These are phyloP conservation scores for Aspergillus steynii DNA, from an alignment of 495 filamentous ascomycete species.

Conservation along the genomic window DNA sequence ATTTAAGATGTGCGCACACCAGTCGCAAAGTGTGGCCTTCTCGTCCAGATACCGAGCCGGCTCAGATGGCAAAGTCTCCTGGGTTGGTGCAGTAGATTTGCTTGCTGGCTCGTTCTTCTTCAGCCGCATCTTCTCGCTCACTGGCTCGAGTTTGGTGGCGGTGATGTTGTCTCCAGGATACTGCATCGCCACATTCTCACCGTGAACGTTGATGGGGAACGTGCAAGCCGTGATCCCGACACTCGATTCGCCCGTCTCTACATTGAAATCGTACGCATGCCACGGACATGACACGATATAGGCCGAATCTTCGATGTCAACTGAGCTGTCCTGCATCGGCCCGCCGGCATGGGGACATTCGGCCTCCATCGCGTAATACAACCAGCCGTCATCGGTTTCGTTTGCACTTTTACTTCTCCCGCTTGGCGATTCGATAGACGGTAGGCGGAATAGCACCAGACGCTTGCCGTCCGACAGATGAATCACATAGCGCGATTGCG, in stretches of 20 bases:
- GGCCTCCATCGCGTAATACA: constrained; percentile 55
- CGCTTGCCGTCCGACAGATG: constrained; percentile 52
- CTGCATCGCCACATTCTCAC: constrained; percentile 35
- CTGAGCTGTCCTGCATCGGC: constrained; percentile 49
- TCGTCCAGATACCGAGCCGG: constrained; percentile 40
- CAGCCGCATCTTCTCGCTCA: constrained; percentile 52
- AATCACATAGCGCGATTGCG: constrained; percentile 49
- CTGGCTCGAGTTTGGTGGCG: constrained; percentile 41
- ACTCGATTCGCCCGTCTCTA: constrained; percentile 56
- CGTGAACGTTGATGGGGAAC: constrained; percentile 45
- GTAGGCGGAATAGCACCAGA: constrained; percentile 51
- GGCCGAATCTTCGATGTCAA: constrained; percentile 56
- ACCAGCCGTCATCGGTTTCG: constrained; percentile 45
- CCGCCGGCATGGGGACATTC: constrained; percentile 55
- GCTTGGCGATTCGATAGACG: constrained; percentile 38
- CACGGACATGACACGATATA: constrained; percentile 57
- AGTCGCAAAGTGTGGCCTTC: constrained; percentile 50
- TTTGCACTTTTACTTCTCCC: constrained; percentile 25
- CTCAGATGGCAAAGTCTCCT: constrained; percentile 14
- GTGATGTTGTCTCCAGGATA: constrained; percentile 31
- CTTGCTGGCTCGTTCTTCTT: constrained; percentile 36
- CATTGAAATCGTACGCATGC: constrained; percentile 59
- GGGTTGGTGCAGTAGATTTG: constrained; percentile 15
- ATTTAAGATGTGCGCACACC: constrained; percentile 52
- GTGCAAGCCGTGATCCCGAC: constrained; percentile 55